A percentile compares a stretch with the other conserved stretches of the same genome.
phyloP scores from a whole-genome alignment of 2,329 filamentous ascomycete genomes.

The Penicillium sp. region DNA sequence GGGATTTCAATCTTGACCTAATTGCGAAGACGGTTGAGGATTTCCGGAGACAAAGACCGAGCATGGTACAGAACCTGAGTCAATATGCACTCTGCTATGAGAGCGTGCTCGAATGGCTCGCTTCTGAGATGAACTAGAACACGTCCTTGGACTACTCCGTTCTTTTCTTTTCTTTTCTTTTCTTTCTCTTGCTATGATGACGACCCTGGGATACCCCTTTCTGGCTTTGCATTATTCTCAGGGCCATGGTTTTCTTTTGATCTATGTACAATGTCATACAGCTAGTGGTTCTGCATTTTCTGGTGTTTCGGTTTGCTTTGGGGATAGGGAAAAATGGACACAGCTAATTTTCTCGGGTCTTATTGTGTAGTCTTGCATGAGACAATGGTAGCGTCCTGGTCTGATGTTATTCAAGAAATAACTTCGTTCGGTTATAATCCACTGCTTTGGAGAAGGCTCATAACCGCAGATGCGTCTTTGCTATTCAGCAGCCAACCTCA shows the following conservation, averaged over 20 bases:
- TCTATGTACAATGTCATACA: slow-evolving; percentile 11
- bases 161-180: not conserved
- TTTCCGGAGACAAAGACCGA: slow-evolving; percentile 81
- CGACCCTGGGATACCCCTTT: slow-evolving; percentile 12
- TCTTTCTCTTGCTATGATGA: slow-evolving; percentile 7
- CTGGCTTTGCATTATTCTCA: slow-evolving; percentile 7
- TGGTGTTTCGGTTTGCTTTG: slow-evolving; percentile 4
- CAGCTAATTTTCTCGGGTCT: not conserved
- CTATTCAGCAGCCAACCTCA: not conserved
- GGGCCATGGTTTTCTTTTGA: slow-evolving; percentile 6
- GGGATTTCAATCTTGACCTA: slow-evolving; percentile 70
- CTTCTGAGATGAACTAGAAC: slow-evolving; percentile 29
- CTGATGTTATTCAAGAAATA: not conserved
- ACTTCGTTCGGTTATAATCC: not conserved
- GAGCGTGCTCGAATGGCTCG: slow-evolving; percentile 84
- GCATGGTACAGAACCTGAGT: slow-evolving; percentile 92
- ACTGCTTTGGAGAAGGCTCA: not conserved
- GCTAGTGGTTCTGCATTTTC: slow-evolving; percentile 8
- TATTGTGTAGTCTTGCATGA: not conserved
- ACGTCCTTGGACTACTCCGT: not conserved
- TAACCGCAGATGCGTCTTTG: not conserved
- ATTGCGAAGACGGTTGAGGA: slow-evolving; percentile 87
- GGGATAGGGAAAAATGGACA: not conserved
- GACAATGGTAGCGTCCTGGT: not conserved
- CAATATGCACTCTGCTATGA: slow-evolving; percentile 98